Percentiles rank a stretch among this genome's conserved stretches.
phyloP scores from a whole-genome alignment of 2,329 filamentous ascomycete species.

The Chrysoporthe deuterocubensis region DNA sequence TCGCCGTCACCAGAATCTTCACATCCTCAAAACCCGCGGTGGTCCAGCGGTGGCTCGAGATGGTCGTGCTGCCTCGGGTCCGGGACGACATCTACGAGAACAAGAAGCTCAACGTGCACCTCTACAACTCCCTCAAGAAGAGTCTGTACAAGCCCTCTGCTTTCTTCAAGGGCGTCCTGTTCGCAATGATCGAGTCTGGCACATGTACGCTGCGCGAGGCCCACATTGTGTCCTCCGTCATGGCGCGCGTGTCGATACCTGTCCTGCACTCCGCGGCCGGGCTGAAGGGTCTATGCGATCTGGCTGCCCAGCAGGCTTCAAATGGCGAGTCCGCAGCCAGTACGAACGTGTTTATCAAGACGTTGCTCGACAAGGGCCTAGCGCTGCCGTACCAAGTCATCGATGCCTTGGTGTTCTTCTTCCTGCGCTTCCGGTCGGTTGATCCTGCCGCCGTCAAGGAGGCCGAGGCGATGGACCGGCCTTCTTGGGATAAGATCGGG shows the following conservation, averaged over 20 bases:
- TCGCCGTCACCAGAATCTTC: conserved; percentile 91
- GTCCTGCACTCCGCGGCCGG: conserved; percentile 92
- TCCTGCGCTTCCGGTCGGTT: conserved; percentile 81
- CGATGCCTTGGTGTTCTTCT: conserved; percentile 94
- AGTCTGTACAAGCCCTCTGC: conserved; percentile 90
- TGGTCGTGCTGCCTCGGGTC: conserved; percentile 86
- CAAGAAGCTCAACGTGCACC: conserved; percentile 92
- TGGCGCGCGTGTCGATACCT: conserved; percentile 83
- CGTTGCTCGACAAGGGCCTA: conserved; percentile 94
- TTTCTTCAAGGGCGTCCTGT: conserved; percentile 96
- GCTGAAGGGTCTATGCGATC: conserved; percentile 89
- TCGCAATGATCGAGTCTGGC: conserved; percentile 82
- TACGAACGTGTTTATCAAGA: conserved; percentile 93
- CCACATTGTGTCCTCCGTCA: conserved; percentile 84
- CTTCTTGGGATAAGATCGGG: conserved; percentile 43
- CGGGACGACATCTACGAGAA: conserved; percentile 92
- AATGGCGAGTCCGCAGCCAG: conserved; percentile 86
- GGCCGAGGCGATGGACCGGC: conserved; percentile 56
- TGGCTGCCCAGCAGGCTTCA: conserved; percentile 86
- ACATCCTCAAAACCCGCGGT: conserved; percentile 80
- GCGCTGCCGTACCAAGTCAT: conserved; percentile 93
- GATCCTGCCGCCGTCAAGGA: conserved; percentile 61
- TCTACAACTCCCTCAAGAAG: conserved; percentile 94
- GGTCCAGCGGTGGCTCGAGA: conserved; percentile 84
- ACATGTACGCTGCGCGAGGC: conserved; percentile 94